phyloP scores from a whole-genome alignment of 208 protist species.

The Wallacemonas sp. region DNA sequence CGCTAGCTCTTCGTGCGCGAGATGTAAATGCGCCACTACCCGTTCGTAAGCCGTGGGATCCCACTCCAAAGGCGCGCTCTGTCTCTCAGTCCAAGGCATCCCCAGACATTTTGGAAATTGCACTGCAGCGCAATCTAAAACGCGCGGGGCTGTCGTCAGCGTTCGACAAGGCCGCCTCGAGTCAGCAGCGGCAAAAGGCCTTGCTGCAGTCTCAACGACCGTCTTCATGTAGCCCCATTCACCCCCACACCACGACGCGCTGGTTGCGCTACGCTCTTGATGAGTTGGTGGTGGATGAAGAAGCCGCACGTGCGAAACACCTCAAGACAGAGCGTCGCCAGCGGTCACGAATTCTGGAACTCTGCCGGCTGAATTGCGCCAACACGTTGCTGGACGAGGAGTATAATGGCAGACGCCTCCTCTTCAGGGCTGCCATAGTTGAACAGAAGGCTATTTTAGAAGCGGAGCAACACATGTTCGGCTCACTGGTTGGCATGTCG shows the following conservation, averaged over 20 bases:
- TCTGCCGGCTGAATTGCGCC: background rate
- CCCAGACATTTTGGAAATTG: background rate
- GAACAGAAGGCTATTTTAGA: constrained; percentile 12
- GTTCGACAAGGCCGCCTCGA: background rate
- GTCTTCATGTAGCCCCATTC: background rate
- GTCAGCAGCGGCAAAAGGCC: no score
- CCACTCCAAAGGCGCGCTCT: background rate
- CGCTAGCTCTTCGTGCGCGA: constrained; percentile 22
- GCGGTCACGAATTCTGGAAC: background rate
- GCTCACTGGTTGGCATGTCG: constrained; percentile 6
- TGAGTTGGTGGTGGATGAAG: background rate
- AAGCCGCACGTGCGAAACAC: background rate
- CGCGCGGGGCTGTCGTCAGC: background rate
- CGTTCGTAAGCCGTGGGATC: background rate
- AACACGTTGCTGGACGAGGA: constrained; percentile 19
- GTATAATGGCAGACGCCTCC: constrained; percentile 17
- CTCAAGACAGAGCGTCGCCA: background rate
- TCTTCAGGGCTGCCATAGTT: constrained; percentile 22
- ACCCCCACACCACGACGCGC: background rate
- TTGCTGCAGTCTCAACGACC: no score
- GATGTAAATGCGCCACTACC: background rate
- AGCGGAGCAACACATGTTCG: constrained; percentile 7
- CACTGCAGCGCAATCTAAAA: constrained; percentile 2
- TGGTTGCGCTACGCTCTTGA: background rate
- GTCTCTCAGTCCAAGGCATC: background rate